phyloP scores from a whole-genome alignment of 257 asterid species.

The Solanum dulcamara region DNA sequence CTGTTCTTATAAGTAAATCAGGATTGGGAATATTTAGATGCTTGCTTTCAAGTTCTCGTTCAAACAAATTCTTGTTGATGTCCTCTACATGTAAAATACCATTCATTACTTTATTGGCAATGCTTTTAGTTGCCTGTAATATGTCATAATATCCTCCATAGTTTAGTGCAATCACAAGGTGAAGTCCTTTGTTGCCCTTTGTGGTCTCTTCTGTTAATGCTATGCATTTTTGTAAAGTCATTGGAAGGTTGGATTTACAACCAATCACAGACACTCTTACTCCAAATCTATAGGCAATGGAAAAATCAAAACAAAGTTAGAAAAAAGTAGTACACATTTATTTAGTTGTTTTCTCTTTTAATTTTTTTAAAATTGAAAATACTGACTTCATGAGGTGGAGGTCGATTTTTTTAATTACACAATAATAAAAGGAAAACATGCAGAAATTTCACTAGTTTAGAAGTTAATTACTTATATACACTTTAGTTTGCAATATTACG shows the following conservation, averaged over 20 bases:
- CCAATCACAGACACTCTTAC: background rate
- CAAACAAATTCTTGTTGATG: background rate
- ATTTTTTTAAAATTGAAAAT: too few species aligned
- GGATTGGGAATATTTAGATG: background rate
- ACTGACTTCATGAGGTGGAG: too few species aligned
- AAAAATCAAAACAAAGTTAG: background rate
- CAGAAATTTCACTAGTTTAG: too few species aligned
- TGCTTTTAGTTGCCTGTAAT: background rate
- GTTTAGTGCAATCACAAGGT: background rate
- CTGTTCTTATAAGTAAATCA: background rate
- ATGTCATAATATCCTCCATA: slow-evolving; percentile 3
- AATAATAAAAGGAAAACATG: too few species aligned
- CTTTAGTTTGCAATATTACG: too few species aligned
- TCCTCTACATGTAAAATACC: background rate
- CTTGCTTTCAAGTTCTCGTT: background rate
- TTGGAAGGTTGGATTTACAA: background rate
- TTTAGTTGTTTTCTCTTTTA: too few species aligned
- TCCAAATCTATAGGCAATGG: background rate
- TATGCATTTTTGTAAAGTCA: background rate
- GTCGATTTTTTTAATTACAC: too few species aligned
- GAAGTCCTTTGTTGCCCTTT: background rate
- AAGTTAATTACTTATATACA: too few species aligned
- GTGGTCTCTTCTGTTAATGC: background rate
- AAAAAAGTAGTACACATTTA: too few species aligned
- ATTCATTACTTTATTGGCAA: background rate